Conservation (phyloP, 768 basidiomycete species). For the Cystobasidium onofrii region DNA sequence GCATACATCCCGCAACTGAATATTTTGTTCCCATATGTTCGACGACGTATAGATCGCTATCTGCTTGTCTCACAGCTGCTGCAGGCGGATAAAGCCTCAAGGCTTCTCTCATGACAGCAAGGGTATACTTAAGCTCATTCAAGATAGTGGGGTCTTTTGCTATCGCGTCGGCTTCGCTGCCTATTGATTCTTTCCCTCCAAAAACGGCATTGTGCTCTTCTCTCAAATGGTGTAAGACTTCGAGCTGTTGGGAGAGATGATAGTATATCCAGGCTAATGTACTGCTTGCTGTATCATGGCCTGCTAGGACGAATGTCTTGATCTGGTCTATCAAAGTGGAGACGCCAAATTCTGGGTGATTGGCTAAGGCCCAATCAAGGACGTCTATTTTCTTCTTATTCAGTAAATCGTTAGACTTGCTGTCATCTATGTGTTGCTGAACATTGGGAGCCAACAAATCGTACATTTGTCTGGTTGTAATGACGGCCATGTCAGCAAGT, state of each 20-base stretch:
- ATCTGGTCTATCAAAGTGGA: conserved; percentile 19
- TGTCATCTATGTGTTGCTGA: conserved; percentile 10
- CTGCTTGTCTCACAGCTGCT: conserved; percentile 22
- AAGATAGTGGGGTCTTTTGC: conserved; percentile 7
- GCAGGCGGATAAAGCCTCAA: conserved; percentile 22
- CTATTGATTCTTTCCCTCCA: neutral
- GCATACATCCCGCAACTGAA: conserved; percentile 27
- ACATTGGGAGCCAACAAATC: conserved; percentile 12
- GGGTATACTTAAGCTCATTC: conserved; percentile 18
- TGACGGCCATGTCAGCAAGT: no score
- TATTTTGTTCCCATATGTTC: conserved; percentile 19
- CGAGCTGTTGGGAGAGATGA: conserved; percentile 10
- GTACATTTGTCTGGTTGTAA: conserved; percentile 25
- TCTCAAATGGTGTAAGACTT: neutral
- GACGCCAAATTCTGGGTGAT: conserved; percentile 18
- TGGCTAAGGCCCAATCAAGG: conserved; percentile 25
- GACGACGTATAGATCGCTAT: conserved; percentile 22
- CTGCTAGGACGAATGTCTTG: conserved; percentile 26
- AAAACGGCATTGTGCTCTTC: conserved; percentile 24
- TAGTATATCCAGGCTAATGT: conserved; percentile 30
- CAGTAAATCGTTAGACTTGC: neutral
- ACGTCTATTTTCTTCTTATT: conserved; percentile 24
- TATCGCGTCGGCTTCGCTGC: neutral
- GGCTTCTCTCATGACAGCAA: conserved; percentile 18
- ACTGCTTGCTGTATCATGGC: conserved; percentile 22